phyloP scores from a whole-genome alignment of 2,329 filamentous ascomycete species.

The Botryotinia calthae region DNA sequence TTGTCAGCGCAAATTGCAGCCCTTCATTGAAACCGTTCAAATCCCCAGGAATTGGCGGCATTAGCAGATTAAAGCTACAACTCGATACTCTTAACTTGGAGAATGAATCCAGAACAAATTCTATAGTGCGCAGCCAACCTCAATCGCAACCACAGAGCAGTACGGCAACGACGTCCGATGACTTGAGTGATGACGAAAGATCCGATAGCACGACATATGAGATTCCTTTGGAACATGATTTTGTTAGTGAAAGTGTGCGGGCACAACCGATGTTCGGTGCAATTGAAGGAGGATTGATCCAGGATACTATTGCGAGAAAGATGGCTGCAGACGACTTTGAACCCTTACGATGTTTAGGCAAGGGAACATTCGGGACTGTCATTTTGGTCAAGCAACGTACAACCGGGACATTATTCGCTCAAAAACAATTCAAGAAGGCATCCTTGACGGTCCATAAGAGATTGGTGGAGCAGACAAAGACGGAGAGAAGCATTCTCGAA shows the following conservation, averaged over 20 bases:
- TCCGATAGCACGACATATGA: constrained; percentile 83
- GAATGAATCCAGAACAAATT: constrained; percentile 51
- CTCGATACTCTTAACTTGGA: constrained; percentile 75
- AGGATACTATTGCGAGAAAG: constrained; percentile 59
- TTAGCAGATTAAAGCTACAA: constrained; percentile 78
- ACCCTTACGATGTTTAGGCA: constrained; percentile 85
- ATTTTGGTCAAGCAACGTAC: constrained; percentile 84
- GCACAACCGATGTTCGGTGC: constrained; percentile 42
- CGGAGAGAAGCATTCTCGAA: constrained; percentile 90
- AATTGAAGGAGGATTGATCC: constrained; percentile 53
- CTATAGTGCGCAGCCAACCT: constrained; percentile 57
- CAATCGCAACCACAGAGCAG: constrained; percentile 54
- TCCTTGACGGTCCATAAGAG: constrained; percentile 94
- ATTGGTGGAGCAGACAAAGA: constrained; percentile 95
- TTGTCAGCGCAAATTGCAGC: constrained; percentile 58
- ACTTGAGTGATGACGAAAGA: constrained; percentile 56
- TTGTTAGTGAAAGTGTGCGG: constrained; percentile 65
- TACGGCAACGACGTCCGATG: constrained; percentile 35
- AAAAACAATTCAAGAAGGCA: constrained; percentile 98
- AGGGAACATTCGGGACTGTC: constrained; percentile 94
- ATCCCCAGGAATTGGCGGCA: constrained; percentile 60
- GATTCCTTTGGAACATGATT: constrained; percentile 79
- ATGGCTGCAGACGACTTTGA: constrained; percentile 93
- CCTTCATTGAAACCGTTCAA: constrained; percentile 53
- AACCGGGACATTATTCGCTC: constrained; percentile 88